These are phyloP conservation scores for Tolypocladium inflatum DNA, from an alignment of 2,329 filamentous ascomycete genomes.

Conservation along the genomic window DNA sequence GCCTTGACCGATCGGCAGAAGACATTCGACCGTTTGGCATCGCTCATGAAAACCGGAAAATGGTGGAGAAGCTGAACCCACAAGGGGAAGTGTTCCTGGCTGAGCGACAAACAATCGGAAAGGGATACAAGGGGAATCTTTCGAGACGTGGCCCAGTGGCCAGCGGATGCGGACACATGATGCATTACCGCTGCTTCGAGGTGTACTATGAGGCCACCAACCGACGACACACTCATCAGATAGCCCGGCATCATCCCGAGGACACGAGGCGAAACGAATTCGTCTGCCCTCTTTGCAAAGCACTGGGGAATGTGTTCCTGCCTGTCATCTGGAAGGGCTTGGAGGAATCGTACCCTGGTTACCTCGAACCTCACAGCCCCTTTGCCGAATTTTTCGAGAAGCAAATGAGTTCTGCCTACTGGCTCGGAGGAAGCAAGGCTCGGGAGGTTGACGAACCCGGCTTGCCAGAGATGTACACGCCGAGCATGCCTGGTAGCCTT, in stretches of 20 bases:
- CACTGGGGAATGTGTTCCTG: constrained; percentile 86
- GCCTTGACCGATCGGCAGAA: constrained; percentile 78
- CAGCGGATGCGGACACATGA: constrained; percentile 91
- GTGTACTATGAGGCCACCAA: constrained; percentile 78
- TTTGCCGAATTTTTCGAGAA: constrained; percentile 63
- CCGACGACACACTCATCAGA: constrained; percentile 80
- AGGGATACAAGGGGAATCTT: constrained; percentile 68
- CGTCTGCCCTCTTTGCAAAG: constrained; percentile 93
- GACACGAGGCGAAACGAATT: constrained; percentile 73
- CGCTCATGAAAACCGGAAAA: constrained; percentile 73
- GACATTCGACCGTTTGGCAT: constrained; percentile 81
- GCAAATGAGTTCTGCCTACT: constrained; percentile 39
- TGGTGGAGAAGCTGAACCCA: constrained; percentile 65
- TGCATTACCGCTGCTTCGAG: constrained; percentile 96
- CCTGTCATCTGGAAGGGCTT: constrained; percentile 94
- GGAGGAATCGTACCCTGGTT: constrained; percentile 71
- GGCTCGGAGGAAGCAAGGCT: constrained; percentile 29
- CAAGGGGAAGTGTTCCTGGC: constrained; percentile 61
- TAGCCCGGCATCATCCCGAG: constrained; percentile 90
- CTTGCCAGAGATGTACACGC: constrained; percentile 20
- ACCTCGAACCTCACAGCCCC: constrained; percentile 47
- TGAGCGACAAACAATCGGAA: constrained; percentile 76
- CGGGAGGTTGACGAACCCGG: constrained; percentile 20
- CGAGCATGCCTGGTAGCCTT: constrained; percentile 27
- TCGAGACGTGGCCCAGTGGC: constrained; percentile 70